Percentiles rank a stretch among this genome's conserved stretches.
Conservation (phyloP, 2,329 filamentous ascomycete species). For the Botrytis squamosa region DNA sequence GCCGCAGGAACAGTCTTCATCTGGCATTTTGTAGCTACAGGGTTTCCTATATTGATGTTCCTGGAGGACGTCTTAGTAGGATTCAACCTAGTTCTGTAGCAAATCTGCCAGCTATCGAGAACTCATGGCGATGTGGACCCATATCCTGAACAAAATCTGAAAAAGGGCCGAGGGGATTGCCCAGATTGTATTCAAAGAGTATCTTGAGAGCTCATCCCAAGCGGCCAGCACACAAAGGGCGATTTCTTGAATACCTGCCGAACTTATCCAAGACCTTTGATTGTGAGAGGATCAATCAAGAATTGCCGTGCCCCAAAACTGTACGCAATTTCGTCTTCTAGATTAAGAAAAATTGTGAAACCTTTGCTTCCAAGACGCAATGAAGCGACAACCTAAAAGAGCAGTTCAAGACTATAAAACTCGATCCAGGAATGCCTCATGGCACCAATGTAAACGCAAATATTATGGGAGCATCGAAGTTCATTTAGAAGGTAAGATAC, state of each 20-base stretch:
- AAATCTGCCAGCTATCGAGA: too few species aligned
- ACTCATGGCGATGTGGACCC: too few species aligned
- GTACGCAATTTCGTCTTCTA: not conserved
- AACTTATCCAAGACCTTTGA: not conserved
- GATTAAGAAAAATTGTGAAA: not conserved
- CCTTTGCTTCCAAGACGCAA: not conserved
- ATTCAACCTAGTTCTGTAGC: too few species aligned
- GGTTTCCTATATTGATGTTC: too few species aligned
- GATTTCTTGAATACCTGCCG: not conserved
- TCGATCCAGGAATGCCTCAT: not conserved
- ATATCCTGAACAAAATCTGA: not conserved
- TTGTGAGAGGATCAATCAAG: not conserved
- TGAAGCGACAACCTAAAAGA: not conserved
- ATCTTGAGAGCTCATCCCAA: not conserved
- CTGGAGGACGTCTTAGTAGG: too few species aligned
- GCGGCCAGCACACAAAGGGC: not conserved
- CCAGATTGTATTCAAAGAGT: not conserved
- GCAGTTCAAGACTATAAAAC: not conserved
- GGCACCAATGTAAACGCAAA: not conserved
- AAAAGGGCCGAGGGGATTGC: not conserved
- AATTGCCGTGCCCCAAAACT: not conserved
- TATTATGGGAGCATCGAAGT: not conserved
- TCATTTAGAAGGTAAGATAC: not conserved
- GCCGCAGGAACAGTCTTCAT: too few species aligned
- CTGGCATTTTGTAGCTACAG: too few species aligned